Base-by-base conservation (phyloP, 768 basidiomycete genomes). In the Suillus occidentalis region DNA sequence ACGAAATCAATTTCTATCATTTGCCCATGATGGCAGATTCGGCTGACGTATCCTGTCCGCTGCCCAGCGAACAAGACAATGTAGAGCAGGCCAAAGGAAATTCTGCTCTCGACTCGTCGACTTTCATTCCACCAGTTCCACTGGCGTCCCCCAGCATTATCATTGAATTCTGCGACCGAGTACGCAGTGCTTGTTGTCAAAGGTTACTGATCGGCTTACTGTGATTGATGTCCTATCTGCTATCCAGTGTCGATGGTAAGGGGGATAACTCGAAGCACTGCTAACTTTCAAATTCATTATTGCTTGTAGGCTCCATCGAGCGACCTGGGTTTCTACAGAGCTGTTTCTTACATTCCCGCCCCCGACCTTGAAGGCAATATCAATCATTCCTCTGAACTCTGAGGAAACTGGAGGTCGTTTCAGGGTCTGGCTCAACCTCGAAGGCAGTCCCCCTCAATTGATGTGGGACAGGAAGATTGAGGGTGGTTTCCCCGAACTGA, bases 121-220 rank as follows among this genome's bases (percentile, higher is more conserved):
- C 84, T 0, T 90, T 91, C 72, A 74, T 84, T 12, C 83, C 85
- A 63, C 90, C 89, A 3, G 75, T 73, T 8, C 77, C 81, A 25
- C 72, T 82, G 40, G 75, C 73, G 6, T n/a, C 66, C 12, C 87
- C 91, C 3, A 84, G 84, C 36, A 78, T 97, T n/a, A 84, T 84
- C 8, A 91, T 98, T 67, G 95, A 98, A 75, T 98, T 94, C 73
- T 98, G 95, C 75, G 93, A 96, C 75, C 82, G 94, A 80, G 92
- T 94, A 73, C 72, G 90, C 14, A 18, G 60, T 59, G 60, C 63
- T 62, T 40, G 14, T 62, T 42, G 28, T 40, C 8, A 67, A 39
- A 10, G 50, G 31, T 59, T 52, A 28, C 25, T 60, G 58, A 53
- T 52, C 31, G 49, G 40, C 61, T 49, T 20, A 55, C 25, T 50